Evolutionary conservation across 2,329 filamentous ascomycete genomes (phyloP), one percentile per base, ranked within the genome.

Genomic region (Trichoderma arundinaceum): DNA sequence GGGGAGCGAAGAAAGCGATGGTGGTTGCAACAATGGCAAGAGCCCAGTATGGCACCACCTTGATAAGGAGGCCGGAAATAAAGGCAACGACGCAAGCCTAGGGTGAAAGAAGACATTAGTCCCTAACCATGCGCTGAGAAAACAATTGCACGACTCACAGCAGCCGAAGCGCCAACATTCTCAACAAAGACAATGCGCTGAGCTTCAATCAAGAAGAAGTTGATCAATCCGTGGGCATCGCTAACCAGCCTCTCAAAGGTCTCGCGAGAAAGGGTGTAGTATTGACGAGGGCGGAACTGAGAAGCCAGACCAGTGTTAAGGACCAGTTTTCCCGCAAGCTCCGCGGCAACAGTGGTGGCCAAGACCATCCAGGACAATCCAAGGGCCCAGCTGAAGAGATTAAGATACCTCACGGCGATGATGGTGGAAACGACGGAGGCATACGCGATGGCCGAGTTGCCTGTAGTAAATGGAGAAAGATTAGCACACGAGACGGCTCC

Each of bases 131-230:
- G 13, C 13, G 33, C 17, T 2, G 9, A n/a, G 35, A 9, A 28
- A n/a, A n/a, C 10, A 7, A 43, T 22, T 19, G 35, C 53, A 44
- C 46, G 10, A 80, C 87, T 77, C 82, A 90, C 88, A 70, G 81
- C 83, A 72, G 79, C 77, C 22, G 88, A 90, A 64, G 81, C 84
- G 68, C 79, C 77, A 66, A 90, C 76, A 71, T 90, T 91, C 82
- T 91, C 89, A 49, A 84, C 88, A 70, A 88, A 91, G 65, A 90
- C 73, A 70, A 91, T 85, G 68, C 88, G 84, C 80, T 91, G 89
- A 58, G 83, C 80, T 80, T 91, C 89, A 65, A 91, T 89, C 68
- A 90, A 82, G 71, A 90, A 88, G 77, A 91, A 91, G 82, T 91
- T 91, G 78, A 88, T 77, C 67, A 91, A 82, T 77, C 90, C 88